Base-by-base conservation (phyloP, 1,284 basidiomycete genomes). In the Pisolithus thermaeus region DNA sequence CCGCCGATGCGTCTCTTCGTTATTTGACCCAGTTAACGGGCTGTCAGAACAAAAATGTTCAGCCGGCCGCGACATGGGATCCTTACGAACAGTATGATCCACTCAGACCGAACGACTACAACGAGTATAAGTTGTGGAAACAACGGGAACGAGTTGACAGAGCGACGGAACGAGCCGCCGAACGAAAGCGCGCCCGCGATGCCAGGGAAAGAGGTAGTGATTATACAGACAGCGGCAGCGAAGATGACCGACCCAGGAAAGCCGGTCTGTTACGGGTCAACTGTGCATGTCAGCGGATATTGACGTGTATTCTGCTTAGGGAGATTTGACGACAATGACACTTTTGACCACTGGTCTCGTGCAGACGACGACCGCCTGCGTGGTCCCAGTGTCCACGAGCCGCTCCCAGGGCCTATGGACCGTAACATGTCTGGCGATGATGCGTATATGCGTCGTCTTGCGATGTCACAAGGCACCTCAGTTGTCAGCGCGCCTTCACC, bases 41-140 rank as follows among this genome's bases (percentile, higher is more conserved):
- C 5, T 57, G 49, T 58, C 59, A 89, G 84, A 83, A 85, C 60
- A 86, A 84, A 58, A 76, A 79, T 59, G 66, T 72, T 0, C 77
- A 76, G 43, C 66, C 73, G 7, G 56, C 79, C 2, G 68, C 68
- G 2, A 68, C 78, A 2, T 91, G 89, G 89, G 87, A 91, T 65
- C 89, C 89, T 7, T 67, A 69, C 52, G 90, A 92, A 59, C 74
- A 74, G 30, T 93, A 93, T 61, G 90, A 92, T 56, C 86, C 89
- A 3, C 68, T 83, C 28, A 79, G 86, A 32, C 90, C 91, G 2
- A 92, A 92, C 56, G 90, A 93, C 59, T 93, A 92, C 67, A 84
- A 84, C 57, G 89, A 91, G 59, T 90, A 83, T 72, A 91, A 90
- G 61, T 60, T 80, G 11, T 90, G 82, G 81, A 85, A 84, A 57